phyloP scores from a whole-genome alignment of 1,284 basidiomycete species.

The Rhodotorula sp. region DNA sequence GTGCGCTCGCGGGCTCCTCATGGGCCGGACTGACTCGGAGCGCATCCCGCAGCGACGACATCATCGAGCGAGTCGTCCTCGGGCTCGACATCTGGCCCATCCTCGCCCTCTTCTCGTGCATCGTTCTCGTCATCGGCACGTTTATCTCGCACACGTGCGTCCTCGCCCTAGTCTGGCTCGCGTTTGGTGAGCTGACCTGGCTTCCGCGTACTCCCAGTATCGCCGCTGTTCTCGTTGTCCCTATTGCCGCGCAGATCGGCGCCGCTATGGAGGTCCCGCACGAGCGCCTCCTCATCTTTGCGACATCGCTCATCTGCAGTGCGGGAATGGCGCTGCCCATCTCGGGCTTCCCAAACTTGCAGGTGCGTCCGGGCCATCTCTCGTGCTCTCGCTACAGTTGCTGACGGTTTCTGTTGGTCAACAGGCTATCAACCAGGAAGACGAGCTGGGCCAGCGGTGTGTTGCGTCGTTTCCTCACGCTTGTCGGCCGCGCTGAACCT shows the following conservation, averaged over 20 bases:
- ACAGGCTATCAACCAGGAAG: conserved; percentile 74
- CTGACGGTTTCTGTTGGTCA: neutral
- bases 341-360: conserved; percentile 75
- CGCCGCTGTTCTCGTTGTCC: conserved; percentile 91
- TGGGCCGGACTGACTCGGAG: neutral
- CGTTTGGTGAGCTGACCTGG: neutral
- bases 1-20: conserved; percentile 28
- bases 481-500: too few relatives aligned
- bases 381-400: neutral
- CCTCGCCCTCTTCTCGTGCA: conserved; percentile 74
- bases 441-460: conserved; percentile 81
- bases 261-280: conserved; percentile 68
- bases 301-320: conserved; percentile 86
- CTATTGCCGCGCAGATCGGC: conserved; percentile 91
- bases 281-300: conserved; percentile 80
- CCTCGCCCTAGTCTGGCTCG: too few relatives aligned
- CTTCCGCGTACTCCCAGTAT: conserved; percentile 56
- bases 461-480: conserved; percentile 27
- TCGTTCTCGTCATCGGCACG: conserved; percentile 86
- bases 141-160: conserved; percentile 83
- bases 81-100: conserved; percentile 77
- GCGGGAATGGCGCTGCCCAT: conserved; percentile 98
- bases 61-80: conserved; percentile 69
- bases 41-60: conserved; percentile 58
- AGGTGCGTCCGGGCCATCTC: neutral